Percentiles rank a stretch among this genome's conserved stretches.
phyloP scores from a whole-genome alignment of 345 rosid species.

The Eucalyptus marginata region DNA sequence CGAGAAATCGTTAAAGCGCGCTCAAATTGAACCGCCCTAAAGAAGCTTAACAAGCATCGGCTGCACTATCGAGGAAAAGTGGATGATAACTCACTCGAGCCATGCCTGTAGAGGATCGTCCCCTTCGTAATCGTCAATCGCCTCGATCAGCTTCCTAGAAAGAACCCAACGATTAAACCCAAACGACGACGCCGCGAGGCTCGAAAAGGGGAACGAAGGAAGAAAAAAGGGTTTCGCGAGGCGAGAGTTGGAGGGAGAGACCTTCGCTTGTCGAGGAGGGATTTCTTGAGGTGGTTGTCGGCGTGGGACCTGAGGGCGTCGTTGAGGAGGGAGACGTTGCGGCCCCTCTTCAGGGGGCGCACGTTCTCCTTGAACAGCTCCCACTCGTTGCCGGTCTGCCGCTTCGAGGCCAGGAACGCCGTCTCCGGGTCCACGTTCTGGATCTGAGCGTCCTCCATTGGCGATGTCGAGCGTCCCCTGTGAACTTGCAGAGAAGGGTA shows the following conservation, averaged over 20 bases:
- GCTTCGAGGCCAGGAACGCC: slow-evolving; percentile 54
- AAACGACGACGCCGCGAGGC: not conserved
- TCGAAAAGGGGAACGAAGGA: not conserved
- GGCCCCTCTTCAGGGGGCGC: slow-evolving; percentile 80
- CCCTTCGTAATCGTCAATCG: slow-evolving; percentile 65
- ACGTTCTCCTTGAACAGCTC: slow-evolving; percentile 90
- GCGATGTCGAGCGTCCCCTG: not conserved
- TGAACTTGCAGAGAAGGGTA: not conserved
- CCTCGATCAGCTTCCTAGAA: slow-evolving; percentile 58
- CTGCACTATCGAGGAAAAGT: not conserved
- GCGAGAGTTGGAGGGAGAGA: not conserved
- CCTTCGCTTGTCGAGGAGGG: slow-evolving; percentile 64
- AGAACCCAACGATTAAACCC: not conserved
- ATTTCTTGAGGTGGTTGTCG: slow-evolving; percentile 30
- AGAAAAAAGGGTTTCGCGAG: not conserved
- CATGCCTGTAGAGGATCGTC: slow-evolving; percentile 83
- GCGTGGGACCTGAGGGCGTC: slow-evolving; percentile 61
- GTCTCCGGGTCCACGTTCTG: slow-evolving; percentile 60
- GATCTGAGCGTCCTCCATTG: slow-evolving; percentile 16
- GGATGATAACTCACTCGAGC: slow-evolving; percentile 41
- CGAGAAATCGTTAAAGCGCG: not conserved
- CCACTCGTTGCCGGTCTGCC: slow-evolving; percentile 77
- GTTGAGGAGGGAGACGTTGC: slow-evolving; percentile 57
- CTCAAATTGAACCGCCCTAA: not conserved
- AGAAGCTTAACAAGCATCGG: not conserved